Base-by-base conservation (phyloP, 257 asterid species). In the Jaltomata sinuosa region DNA sequence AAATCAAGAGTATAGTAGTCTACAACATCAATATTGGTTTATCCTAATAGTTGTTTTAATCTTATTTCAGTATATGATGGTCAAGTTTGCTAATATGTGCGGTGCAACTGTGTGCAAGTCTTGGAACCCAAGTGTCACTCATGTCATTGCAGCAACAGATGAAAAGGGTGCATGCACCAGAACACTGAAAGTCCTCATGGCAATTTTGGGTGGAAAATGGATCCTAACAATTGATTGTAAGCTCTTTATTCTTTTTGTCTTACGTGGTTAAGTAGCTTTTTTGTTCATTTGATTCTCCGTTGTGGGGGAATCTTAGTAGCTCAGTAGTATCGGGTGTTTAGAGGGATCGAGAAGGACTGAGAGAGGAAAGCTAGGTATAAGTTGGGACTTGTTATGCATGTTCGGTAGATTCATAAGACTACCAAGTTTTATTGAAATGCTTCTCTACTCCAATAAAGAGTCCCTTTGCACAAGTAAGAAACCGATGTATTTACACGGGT, bases 111-210 rank as follows among this genome's bases (percentile, higher is more conserved):
- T 93, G 27, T 64, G 88, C 90, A 94, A 94, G 90, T 82, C 87
- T n/a, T 96, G 98, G 97, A 88, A 88, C 79, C 89, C 98, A 84
- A 90, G 85, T 80, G 93, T 94, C 42, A 91, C 98, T 12, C 99
- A 96, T 87, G 97, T 96, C 81, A 90, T 96, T 79, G 96, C 99
- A 54, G 91, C 98, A 77, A 93, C 97, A 6, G 94, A 96, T 88
- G 89, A 90, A 69, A 88, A 89, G 76, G 99, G 98, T 82, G 97
- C 97, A 80, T 94, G 94, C 87, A 91, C 94, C 77, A 90, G 98
- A 89, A 94, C 98, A 62, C 84, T 91, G 54, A 96, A 96, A 86
- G 91, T 96, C 89, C 97, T 96, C 85, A 93, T 96, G 98, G 98
- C 94, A 31, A 92, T 96, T 84, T 87, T 96, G 88, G 84, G 92